Evolutionary conservation across 169 alveolate genomes (phyloP).

Genomic region (Cardiosporidium cionae): DNA sequence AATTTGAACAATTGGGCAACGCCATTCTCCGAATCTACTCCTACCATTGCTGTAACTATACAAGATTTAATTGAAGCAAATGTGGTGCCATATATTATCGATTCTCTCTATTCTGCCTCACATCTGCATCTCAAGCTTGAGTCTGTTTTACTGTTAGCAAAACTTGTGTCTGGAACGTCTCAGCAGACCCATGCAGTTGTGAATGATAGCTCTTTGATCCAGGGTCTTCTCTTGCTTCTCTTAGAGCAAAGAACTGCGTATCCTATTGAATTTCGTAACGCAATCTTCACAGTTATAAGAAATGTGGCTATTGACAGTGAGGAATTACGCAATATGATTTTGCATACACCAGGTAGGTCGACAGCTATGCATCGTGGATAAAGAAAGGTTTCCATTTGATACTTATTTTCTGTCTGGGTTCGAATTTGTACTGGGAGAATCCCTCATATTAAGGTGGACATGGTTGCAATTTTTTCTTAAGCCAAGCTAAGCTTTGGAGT

Average conservation of each 20-base stretch:
- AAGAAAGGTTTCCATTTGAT: not conserved
- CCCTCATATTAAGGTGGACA: no score
- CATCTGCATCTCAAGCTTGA: conserved; percentile 33
- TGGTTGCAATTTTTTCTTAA: no score
- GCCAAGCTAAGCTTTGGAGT: no score
- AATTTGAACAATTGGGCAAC: no score
- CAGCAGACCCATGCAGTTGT: conserved; percentile 26
- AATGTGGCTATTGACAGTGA: conserved; percentile 9
- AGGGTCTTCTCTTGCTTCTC: conserved; percentile 17
- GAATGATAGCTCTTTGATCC: conserved; percentile 20
- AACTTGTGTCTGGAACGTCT: conserved; percentile 26
- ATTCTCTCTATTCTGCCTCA: conserved; percentile 21
- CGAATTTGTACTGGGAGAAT: no score
- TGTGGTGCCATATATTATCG: conserved; percentile 24
- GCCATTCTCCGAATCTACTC: not conserved
- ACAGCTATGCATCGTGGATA: not conserved
- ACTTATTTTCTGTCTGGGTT: no score
- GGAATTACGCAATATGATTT: conserved; percentile 20
- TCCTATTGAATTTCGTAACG: conserved; percentile 30
- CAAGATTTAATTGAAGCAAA: conserved; percentile 13
- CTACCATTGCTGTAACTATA: conserved; percentile 24
- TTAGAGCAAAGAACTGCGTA: conserved; percentile 7
- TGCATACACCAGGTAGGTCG: conserved; percentile 17
- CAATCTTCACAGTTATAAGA: conserved; percentile 21
- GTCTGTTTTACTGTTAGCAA: conserved; percentile 21